These are phyloP conservation scores for Paspalum notatum DNA, from an alignment of 176 grass and related monocot species.

Conservation along the genomic window DNA sequence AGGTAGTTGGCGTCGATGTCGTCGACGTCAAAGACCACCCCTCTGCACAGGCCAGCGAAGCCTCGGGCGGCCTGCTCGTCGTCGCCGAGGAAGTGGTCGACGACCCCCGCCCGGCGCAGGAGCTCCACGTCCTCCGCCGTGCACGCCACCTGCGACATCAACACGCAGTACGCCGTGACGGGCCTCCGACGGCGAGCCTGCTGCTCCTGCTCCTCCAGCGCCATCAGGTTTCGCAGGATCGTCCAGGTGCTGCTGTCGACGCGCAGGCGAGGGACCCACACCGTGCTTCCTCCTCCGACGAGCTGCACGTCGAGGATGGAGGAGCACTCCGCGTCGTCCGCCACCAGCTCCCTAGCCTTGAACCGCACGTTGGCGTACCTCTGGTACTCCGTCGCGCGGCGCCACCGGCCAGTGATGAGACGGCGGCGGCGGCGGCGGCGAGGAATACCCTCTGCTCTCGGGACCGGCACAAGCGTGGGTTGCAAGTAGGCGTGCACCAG, in stretches of 20 bases:
- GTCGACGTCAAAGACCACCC: no score
- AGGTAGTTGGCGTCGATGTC: no score
- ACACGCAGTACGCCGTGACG: no score
- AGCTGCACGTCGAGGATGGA: conserved; percentile 13
- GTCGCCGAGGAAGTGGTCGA: no score
- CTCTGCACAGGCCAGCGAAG: no score
- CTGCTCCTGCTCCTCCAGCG: conserved; percentile 5
- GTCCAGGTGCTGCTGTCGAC: not conserved
- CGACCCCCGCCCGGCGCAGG: no score
- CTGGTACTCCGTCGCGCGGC: not conserved
- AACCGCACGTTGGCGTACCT: not conserved
- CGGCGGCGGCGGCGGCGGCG: no score
- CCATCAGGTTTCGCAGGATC: conserved; percentile 36
- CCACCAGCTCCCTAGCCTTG: not conserved
- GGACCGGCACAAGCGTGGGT: not conserved
- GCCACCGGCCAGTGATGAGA: not conserved
- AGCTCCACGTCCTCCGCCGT: no score
- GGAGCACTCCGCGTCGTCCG: not conserved
- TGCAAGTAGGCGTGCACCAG: conserved; percentile 4
- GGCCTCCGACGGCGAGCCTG: no score
- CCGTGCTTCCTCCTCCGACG: not conserved
- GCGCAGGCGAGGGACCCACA: not conserved
- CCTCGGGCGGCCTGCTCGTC: no score
- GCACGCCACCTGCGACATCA: no score
- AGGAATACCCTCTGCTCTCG: no score